Conservation (phyloP, 306 rosid species). For the Pyrus pyrifolia region DNA sequence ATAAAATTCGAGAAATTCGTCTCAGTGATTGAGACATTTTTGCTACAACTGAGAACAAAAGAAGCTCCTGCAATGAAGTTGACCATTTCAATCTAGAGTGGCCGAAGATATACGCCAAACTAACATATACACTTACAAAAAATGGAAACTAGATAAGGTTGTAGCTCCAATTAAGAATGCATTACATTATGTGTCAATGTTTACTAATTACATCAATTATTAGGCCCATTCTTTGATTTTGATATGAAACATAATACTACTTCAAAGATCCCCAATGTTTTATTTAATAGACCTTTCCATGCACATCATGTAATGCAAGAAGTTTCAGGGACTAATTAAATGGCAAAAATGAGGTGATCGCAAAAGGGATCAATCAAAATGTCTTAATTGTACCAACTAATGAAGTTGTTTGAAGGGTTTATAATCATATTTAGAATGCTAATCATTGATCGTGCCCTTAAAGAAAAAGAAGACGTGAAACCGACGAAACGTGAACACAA, state of each 20-base stretch:
- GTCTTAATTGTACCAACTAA: neutral
- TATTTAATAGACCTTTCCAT: neutral
- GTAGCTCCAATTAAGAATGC: conserved; percentile 15
- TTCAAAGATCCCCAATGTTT: neutral
- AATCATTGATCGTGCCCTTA: neutral
- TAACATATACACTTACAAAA: conserved; percentile 17
- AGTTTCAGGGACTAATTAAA: neutral
- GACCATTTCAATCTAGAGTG: neutral
- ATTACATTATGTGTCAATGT: too few relatives aligned
- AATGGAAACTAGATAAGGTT: conserved; percentile 26
- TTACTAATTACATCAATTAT: neutral
- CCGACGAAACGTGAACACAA: conserved; percentile 22
- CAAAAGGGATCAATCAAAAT: neutral
- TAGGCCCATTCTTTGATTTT: neutral
- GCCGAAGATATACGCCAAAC: conserved; percentile 17
- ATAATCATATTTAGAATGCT: neutral
- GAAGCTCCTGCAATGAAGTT: too few relatives aligned
- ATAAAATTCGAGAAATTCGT: conserved; percentile 36
- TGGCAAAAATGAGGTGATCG: neutral
- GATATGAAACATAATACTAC: neutral
- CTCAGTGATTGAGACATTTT: conserved; percentile 7
- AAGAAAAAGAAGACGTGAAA: neutral
- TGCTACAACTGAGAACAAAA: too few relatives aligned
- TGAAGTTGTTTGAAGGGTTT: neutral
- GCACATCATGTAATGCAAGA: neutral